Base-by-base conservation (phyloP, 352 stramenopile species). In the Globisporangium ultimum region DNA sequence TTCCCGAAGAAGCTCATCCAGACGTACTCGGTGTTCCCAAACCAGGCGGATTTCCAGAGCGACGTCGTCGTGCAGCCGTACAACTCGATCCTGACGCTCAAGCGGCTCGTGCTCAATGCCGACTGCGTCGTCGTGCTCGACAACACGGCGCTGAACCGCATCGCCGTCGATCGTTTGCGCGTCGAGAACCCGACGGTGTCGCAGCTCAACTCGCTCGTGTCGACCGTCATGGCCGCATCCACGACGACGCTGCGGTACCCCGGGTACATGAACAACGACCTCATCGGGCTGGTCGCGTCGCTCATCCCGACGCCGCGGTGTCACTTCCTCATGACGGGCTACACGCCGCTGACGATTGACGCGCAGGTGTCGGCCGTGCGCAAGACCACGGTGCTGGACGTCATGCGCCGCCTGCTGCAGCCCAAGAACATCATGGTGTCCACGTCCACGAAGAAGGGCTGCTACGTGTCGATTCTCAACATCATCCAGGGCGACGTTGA, bases 391-490 rank as follows among this genome's bases (percentile, higher is more conserved):
- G 97, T 99, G 13, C 80, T 99, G 21, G 98, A 99, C 75, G 97
- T 99, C 20, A 99, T 99, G 97, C 85, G 98, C 49, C 93, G 98
- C 38, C 66, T 97, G 53, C 66, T 97, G 52, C 85, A 93, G 75
- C 92, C 97, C 6, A 99, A 99, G 75, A 99, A 99, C 82, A 99
- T 99, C 71, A 99, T 99, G 98, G 97, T 99, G 13, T 98, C 89
- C n/a, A 97, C 96, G 41, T 95, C 84, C 5, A 94, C 95, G 15
- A 95, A 97, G 64, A 97, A 93, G 21, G 97, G 97, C 7, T 99
- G 96, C 72, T 99, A 99, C 80, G 98, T 99, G 56, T 99, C 93
- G 41, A 98, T 99, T 53, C 89, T 99, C 48, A 99, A 99, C 74
- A 99, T 99, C 68, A 99, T 99, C 67, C 97, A 99, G 69, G 98